These are phyloP conservation scores for Exobasidium cylindrosporum DNA, from an alignment of 1,284 basidiomycete genomes.

Conservation along the genomic window DNA sequence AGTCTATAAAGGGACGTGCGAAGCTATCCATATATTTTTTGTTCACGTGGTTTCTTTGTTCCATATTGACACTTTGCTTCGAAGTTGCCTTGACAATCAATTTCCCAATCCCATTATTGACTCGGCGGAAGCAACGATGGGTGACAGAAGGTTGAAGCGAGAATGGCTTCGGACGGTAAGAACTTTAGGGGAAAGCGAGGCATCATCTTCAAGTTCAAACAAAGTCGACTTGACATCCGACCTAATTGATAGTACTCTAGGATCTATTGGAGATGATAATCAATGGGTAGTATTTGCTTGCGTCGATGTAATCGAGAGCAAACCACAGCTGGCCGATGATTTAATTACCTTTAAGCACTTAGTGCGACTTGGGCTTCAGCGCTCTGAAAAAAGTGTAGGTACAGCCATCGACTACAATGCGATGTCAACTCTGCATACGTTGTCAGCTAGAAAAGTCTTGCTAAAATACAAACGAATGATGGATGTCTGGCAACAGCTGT, in stretches of 20 bases:
- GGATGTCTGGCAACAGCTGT: slow-evolving; percentile 5
- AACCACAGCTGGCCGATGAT: slow-evolving; percentile 1
- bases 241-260: slow-evolving; percentile 1
- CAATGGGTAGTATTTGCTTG: not conserved
- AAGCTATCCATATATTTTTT: no score
- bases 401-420: not conserved
- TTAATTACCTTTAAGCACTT: not conserved
- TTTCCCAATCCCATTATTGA: no score
- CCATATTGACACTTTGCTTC: no score
- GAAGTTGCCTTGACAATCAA: no score
- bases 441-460: not conserved
- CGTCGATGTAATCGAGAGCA: not conserved
- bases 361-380: not conserved
- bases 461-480: not conserved
- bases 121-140: no score
- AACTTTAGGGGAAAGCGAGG: not conserved
- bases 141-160: not conserved
- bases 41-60: no score
- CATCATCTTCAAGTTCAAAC: not conserved
- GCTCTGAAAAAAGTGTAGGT: not conserved
- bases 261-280: slow-evolving; percentile 1
- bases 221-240: not conserved
- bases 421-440: not conserved
- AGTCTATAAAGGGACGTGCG: no score
- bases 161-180: slow-evolving; percentile 1